Conservation (phyloP, 345 rosid genomes). For the Turritis glabra region DNA sequence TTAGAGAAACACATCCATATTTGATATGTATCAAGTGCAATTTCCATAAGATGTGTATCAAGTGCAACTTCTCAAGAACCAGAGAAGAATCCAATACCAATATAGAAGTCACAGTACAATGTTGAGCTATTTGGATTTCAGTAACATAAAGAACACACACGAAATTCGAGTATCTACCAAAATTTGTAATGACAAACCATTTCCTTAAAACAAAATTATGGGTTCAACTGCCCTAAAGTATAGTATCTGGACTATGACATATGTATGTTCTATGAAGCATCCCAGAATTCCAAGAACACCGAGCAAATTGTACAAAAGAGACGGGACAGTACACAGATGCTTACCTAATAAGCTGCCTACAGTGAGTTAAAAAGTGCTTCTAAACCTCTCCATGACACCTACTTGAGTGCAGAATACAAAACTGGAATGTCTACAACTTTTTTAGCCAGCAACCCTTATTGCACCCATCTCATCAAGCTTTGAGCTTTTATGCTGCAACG, state of each 20-base stretch:
- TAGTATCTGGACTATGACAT: neutral
- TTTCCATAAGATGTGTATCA: neutral
- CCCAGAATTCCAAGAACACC: conserved; percentile 2
- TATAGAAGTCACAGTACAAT: neutral
- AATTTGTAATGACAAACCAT: neutral
- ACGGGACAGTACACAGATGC: conserved; percentile 12
- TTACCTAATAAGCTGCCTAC: conserved; percentile 60
- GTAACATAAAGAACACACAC: neutral
- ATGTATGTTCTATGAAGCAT: conserved; percentile 14
- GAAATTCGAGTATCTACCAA: neutral
- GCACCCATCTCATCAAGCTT: conserved; percentile 89
- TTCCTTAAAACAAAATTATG: neutral
- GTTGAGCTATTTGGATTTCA: neutral
- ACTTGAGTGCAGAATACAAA: conserved; percentile 35
- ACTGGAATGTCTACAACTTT: conserved; percentile 37
- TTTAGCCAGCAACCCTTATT: conserved; percentile 86
- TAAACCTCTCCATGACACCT: conserved; percentile 53
- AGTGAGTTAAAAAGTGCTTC: conserved; percentile 49
- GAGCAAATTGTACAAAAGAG: conserved; percentile 18
- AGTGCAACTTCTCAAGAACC: neutral
- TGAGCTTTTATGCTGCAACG: conserved; percentile 85
- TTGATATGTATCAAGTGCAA: neutral
- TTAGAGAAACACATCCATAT: neutral
- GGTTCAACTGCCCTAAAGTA: neutral
- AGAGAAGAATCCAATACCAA: neutral